Conservation (phyloP, 257 asterid species). For the Plantago elongata region DNA sequence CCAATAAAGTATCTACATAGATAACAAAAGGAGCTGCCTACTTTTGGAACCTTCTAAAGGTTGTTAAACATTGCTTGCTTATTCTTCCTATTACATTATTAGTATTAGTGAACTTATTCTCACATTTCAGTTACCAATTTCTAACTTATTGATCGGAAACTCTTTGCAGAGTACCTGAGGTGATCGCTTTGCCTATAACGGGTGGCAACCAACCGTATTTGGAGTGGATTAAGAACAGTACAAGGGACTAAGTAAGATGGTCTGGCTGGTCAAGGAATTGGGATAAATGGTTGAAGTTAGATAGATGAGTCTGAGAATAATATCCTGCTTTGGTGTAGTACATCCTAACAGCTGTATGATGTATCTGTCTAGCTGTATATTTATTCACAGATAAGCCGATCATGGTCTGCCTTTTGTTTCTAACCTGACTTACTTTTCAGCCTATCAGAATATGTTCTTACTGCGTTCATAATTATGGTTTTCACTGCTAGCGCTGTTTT, state of each 20-base stretch:
- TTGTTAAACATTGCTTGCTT: background rate
- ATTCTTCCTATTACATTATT: background rate
- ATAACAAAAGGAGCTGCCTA: background rate
- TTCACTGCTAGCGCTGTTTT: no score
- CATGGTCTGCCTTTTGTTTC: background rate
- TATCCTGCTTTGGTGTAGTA: conserved; percentile 12
- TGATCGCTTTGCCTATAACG: conserved; percentile 78
- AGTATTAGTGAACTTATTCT: background rate
- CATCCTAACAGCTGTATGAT: conserved; percentile 17
- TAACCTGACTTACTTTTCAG: background rate
- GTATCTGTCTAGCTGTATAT: conserved; percentile 10
- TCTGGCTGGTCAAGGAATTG: conserved; percentile 5
- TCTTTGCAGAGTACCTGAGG: conserved; percentile 76
- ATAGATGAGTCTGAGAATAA: conserved; percentile 1
- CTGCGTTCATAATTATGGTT: no score
- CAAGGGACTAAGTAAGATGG: conserved; percentile 38
- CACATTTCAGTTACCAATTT: background rate
- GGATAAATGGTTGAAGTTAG: background rate
- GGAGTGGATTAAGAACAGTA: conserved; percentile 86
- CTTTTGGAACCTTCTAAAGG: background rate
- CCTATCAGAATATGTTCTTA: no score
- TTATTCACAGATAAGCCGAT: background rate
- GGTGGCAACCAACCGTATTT: conserved; percentile 74
- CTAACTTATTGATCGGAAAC: conserved; percentile 9
- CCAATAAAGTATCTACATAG: conserved; percentile 5